Evolutionary conservation across 108 stramenopile genomes (phyloP).

Genomic region (Mediolabrus comicus): DNA sequence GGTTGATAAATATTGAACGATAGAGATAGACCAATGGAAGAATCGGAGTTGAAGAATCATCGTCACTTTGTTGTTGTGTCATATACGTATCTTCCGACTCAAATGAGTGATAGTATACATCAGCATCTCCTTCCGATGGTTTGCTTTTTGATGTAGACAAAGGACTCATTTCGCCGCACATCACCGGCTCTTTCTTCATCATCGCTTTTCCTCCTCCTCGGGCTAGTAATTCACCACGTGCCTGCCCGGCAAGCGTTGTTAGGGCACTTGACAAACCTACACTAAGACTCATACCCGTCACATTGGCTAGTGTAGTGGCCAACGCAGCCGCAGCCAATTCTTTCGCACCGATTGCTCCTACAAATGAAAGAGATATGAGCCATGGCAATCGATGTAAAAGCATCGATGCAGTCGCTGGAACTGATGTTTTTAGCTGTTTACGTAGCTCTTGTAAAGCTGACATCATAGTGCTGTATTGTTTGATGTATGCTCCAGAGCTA

Average conservation of each 20-base stretch:
- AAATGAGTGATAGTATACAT: not conserved
- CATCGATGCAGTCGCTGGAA: slow-evolving; percentile 37
- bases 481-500: too few species aligned
- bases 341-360: slow-evolving; percentile 47
- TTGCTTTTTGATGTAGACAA: too few species aligned
- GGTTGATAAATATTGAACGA: slow-evolving; percentile 53
- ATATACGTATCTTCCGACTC: not conserved
- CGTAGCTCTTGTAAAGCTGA: slow-evolving; percentile 3
- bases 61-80: not conserved
- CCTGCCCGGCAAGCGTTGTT: slow-evolving; percentile 37
- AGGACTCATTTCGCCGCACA: not conserved
- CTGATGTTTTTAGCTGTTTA: slow-evolving; percentile 20
- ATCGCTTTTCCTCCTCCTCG: slow-evolving; percentile 15
- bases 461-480: not conserved
- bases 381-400: slow-evolving; percentile 56
- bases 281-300: slow-evolving; percentile 59
- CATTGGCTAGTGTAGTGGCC: slow-evolving; percentile 67
- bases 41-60: slow-evolving; percentile 1
- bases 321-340: slow-evolving; percentile 69
- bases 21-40: slow-evolving; percentile 53
- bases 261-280: slow-evolving; percentile 63
- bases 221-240: slow-evolving; percentile 29
- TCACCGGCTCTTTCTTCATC: not conserved
- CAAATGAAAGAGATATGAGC: slow-evolving; percentile 57
- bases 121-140: not conserved